A percentile compares a stretch with the other conserved stretches of the same genome.
phyloP scores from a whole-genome alignment of 1,284 basidiomycete species.

The Pseudozyma pruni region DNA sequence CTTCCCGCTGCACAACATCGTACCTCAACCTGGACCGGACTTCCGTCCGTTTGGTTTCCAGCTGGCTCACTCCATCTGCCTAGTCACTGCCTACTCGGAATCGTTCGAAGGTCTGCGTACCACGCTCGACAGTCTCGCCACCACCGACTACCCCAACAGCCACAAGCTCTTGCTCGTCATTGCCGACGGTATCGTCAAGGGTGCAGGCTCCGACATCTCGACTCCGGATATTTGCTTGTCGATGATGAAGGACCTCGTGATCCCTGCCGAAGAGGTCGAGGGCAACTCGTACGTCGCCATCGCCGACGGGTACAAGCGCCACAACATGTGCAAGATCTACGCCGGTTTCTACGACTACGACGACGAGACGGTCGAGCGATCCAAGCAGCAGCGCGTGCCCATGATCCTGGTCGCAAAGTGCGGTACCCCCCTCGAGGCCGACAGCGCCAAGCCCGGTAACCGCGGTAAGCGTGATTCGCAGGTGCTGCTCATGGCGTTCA shows the following conservation, averaged over 20 bases:
- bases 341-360: constrained; percentile 98
- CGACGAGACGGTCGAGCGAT: constrained; percentile 85
- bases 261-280: constrained; percentile 86
- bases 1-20: constrained; percentile 88
- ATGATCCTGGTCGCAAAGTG: constrained; percentile 91
- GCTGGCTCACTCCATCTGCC: constrained; percentile 89
- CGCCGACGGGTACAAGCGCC: constrained; percentile 96
- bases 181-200: constrained; percentile 98
- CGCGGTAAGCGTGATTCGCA: constrained; percentile 98
- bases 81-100: constrained; percentile 98
- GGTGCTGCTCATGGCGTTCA: constrained; percentile 73
- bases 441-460: constrained; percentile 94
- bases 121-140: constrained; percentile 95
- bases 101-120: constrained; percentile 95
- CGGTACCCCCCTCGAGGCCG: constrained; percentile 77
- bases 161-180: constrained; percentile 97
- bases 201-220: constrained; percentile 70
- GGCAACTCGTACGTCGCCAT: constrained; percentile 97
- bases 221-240: constrained; percentile 88
- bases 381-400: constrained; percentile 96
- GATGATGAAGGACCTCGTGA: constrained; percentile 97
- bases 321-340: constrained; percentile 99
- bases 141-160: constrained; percentile 97
- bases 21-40: constrained; percentile 89
- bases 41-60: constrained; percentile 97